phyloP scores from a whole-genome alignment of 176 grass and related monocot species.

The Raddia guianensis region DNA sequence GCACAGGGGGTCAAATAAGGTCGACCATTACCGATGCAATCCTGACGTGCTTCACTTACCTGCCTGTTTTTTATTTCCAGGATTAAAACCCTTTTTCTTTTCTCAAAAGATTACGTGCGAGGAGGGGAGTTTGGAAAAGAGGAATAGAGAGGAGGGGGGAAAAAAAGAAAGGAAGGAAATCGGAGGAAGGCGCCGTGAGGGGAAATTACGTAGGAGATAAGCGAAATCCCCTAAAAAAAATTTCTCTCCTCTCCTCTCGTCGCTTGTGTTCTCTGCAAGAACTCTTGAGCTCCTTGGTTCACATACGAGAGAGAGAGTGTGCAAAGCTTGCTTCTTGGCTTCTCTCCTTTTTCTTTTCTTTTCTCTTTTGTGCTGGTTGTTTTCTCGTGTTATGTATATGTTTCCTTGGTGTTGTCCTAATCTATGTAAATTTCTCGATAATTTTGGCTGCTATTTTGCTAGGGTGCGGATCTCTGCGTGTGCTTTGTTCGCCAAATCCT shows the following conservation, averaged over 20 bases:
- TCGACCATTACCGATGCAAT: constrained; percentile 60
- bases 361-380: constrained; percentile 5
- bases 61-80: constrained; percentile 49
- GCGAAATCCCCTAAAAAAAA: constrained; percentile 40
- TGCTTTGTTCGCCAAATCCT: constrained; percentile 41
- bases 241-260: constrained; percentile 42
- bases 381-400: constrained; percentile 50
- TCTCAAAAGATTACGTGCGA: constrained; percentile 47
- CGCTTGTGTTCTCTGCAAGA: constrained; percentile 41
- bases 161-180: constrained; percentile 30
- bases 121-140: constrained; percentile 37
- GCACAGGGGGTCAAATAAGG: constrained; percentile 46
- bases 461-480: constrained; percentile 29
- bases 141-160: constrained; percentile 32
- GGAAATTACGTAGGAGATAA: constrained; percentile 64
- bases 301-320: not conserved
- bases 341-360: not conserved
- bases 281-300: constrained; percentile 40
- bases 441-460: constrained; percentile 21
- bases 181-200: constrained; percentile 39
- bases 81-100: constrained; percentile 46
- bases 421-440: constrained; percentile 50
- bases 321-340: constrained; percentile 46
- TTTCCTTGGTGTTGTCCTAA: constrained; percentile 33
- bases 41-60: constrained; percentile 65